Base-by-base conservation (phyloP, 2,329 filamentous ascomycete species). In the Aspergillus sp. region DNA sequence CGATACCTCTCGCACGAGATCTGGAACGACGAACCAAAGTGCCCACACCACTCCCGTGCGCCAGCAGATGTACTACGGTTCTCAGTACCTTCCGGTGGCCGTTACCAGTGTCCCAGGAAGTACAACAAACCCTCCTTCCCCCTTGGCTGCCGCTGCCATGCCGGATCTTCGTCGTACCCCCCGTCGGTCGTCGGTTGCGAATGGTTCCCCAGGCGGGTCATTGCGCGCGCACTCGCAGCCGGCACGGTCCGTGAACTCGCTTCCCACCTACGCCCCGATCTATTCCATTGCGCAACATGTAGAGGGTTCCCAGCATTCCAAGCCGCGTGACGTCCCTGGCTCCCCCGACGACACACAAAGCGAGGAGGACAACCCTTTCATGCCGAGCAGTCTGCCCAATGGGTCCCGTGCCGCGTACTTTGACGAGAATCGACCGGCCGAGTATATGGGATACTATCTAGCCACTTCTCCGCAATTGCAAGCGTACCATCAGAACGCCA, bases 211-310 rank as follows among this genome's bases (percentile, higher is more conserved):
- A 3, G 75, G 74, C 36, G 73, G 72, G 31, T 78, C 75, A 22
- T 61, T 81, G 31, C 71, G 80, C 56, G 79, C 80, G n/a, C 80
- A 82, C 24, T 82, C 80, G n/a, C 79, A 82, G 58, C 80, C 80
- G 55, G 78, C 80, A n/a, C 73, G 80, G 24, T 68, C 76, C n/a
- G 64, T 79, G 18, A 74, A 76, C 54, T 75, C 76, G 47, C 63
- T 72, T 50, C 72, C 71, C 47, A 70, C 60, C 45, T 71, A 76
- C 56, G 66, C 69, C 9, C 71, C 73, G 12, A 61, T 75, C 10
- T 75, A 75, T 60, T 65, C 70, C 22, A 69, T 72, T 20, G 64
- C 71, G 16, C 73, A 72, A 45, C 49, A 64, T n/a, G 58, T 68
- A 42, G 73, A 75, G 14, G 60, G 60, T 24, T 68, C 72, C 18